Evolutionary conservation across 257 asterid genomes (phyloP).

Genomic region (Sherardia arvensis): DNA sequence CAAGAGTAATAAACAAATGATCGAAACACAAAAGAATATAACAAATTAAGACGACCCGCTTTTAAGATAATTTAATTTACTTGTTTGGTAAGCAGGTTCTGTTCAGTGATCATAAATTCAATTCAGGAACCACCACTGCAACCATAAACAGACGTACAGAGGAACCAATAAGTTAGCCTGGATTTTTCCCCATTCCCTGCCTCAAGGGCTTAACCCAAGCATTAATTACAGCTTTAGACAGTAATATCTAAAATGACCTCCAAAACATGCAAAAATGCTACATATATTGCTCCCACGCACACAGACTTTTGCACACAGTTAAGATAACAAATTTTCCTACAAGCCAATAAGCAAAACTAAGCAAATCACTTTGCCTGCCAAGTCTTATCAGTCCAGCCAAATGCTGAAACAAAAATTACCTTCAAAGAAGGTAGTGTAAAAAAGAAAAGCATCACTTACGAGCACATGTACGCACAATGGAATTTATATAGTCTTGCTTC

Average conservation of each 20-base stretch:
- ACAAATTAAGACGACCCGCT: no score
- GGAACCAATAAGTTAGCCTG: background rate
- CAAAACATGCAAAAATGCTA: background rate
- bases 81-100: background rate
- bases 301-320: background rate
- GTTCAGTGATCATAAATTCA: background rate
- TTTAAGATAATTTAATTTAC: background rate
- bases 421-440: background rate
- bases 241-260: background rate
- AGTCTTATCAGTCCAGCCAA: background rate
- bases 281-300: background rate
- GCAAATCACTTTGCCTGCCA: background rate
- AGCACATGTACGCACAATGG: constrained; percentile 87
- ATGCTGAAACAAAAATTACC: background rate
- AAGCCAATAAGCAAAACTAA: background rate
- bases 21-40: background rate
- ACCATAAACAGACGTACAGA: background rate
- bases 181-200: background rate
- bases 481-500: constrained; percentile 73
- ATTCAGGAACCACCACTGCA: background rate
- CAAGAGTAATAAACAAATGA: background rate
- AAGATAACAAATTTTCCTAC: background rate
- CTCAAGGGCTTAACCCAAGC: background rate
- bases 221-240: background rate
- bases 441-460: constrained; percentile 51